Base-by-base conservation (phyloP, 495 filamentous ascomycete genomes). In the Tuber calosporum region DNA sequence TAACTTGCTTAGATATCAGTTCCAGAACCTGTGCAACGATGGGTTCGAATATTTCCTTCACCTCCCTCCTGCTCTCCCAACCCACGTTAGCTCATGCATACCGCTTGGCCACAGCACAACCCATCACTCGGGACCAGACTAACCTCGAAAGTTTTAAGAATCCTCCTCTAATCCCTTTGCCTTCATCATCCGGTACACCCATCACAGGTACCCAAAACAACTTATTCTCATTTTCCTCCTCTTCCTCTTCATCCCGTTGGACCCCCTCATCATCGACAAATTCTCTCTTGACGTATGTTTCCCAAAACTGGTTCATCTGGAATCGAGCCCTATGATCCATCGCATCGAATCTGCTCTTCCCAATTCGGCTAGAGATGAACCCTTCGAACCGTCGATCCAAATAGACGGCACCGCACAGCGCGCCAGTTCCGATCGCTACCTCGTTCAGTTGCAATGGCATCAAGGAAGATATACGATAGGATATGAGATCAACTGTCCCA, bases 351-450 rank as follows among this genome's bases (percentile, higher is more conserved):
- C 84, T 84, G 0, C 84, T 84, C 36, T 85, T 85, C 15, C 84
- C 90, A 66, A 87, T 87, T 73, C 84, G 86, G 81, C 77, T 86
- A 80, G 82, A 87, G n/a, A 92, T 84, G 68, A 89, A 88, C 75
- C 90, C 86, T 74, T 90, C 88, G 79, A 92, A 93, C 5, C 86
- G 81, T 53, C 89, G 87, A 80, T 93, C 91, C 22, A 93, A 83
- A 68, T 90, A 92, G 1, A 90, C 87, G 68, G 88, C 88, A 0
- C 90, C 91, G 75, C 90, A 92, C 1, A 91, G 83, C 0, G 86
- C 86, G 5, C 89, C 91, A 0, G 85, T 90, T 5, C 84, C 82
- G 1, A 83, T 79, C 0, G 82, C 82, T 0, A 84, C 75, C 53
- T 85, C 83, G 26, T 81, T 83, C 17, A 84, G 69, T 48, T 84